Evolutionary conservation across 306 rosid genomes (phyloP).

Genomic region (Cajanus cajan): DNA sequence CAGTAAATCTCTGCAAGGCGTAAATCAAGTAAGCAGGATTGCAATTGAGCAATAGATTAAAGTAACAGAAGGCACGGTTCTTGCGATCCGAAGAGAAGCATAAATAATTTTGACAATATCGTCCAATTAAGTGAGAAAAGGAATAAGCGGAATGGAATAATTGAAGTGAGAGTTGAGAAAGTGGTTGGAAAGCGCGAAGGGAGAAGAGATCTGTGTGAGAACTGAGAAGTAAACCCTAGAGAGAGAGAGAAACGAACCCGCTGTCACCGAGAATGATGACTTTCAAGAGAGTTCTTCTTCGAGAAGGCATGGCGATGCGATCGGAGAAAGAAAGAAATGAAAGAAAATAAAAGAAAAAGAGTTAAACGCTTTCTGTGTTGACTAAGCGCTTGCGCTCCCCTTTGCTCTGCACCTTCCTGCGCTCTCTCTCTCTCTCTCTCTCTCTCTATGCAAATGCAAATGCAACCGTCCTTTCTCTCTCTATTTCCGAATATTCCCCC

Average conservation of each 20-base stretch:
- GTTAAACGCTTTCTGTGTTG: conserved; percentile 4
- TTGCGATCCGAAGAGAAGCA: conserved; percentile 10
- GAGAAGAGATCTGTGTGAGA: not conserved
- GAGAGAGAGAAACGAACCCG: conserved; percentile 57
- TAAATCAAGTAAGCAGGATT: conserved; percentile 20
- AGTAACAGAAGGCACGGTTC: not conserved
- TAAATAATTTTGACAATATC: not conserved
- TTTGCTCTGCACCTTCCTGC: not conserved
- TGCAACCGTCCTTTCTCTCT: not conserved
- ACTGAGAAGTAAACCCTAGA: conserved; percentile 9
- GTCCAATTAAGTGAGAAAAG: not conserved
- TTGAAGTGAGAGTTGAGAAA: not conserved
- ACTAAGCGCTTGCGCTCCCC: not conserved
- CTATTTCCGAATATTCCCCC: not conserved
- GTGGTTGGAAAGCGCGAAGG: not conserved
- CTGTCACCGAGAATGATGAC: conserved; percentile 99
- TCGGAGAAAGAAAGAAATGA: not conserved
- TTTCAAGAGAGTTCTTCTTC: conserved; percentile 94
- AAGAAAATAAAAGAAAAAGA: not conserved
- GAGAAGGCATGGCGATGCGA: conserved; percentile 75
- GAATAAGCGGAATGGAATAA: not conserved
- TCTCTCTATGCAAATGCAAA: not conserved
- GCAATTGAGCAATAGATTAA: not conserved
- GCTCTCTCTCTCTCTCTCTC: not conserved
- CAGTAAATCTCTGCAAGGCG: not conserved